Percentiles rank a stretch among this genome's conserved stretches.
phyloP scores from a whole-genome alignment of 257 asterid genomes.

The Phtheirospermum japonicum region DNA sequence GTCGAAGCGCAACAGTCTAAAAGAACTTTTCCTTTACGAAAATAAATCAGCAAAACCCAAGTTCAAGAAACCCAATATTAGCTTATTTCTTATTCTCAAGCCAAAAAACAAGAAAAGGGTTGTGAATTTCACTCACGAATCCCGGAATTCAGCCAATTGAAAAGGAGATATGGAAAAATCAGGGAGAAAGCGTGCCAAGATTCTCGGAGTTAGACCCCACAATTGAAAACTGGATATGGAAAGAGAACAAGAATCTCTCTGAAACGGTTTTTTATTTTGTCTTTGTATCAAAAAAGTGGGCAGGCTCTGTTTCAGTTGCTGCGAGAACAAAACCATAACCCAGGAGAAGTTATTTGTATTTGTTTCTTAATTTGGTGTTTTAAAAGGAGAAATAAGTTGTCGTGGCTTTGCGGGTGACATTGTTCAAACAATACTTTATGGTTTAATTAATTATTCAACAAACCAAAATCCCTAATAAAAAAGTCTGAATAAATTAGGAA shows the following conservation, averaged over 20 bases:
- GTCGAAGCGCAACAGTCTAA: background rate
- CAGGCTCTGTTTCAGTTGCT: slow-evolving; percentile 13
- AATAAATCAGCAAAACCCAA: background rate
- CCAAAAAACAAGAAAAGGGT: slow-evolving; percentile 1
- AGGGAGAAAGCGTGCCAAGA: slow-evolving; percentile 25
- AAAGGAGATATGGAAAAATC: slow-evolving; percentile 3
- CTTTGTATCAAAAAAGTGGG: slow-evolving; percentile 32
- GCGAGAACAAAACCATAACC: too few species aligned
- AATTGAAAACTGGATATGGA: slow-evolving; percentile 23
- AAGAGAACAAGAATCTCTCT: slow-evolving; percentile 15
- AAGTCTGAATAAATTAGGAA: too few species aligned
- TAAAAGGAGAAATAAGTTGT: background rate
- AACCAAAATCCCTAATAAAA: too few species aligned
- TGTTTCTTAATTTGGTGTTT: background rate
- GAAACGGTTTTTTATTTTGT: slow-evolving; percentile 61
- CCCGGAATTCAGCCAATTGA: background rate
- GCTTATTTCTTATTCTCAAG: background rate
- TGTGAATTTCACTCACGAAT: background rate
- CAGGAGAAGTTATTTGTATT: background rate
- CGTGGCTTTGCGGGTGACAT: background rate
- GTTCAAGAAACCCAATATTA: too few species aligned
- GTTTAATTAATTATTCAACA: too few species aligned
- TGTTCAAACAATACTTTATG: too few species aligned
- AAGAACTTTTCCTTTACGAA: background rate
- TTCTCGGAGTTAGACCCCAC: slow-evolving; percentile 14